Conservation (phyloP, 2,329 filamentous ascomycete species). For the Lecanicillium sp. region DNA sequence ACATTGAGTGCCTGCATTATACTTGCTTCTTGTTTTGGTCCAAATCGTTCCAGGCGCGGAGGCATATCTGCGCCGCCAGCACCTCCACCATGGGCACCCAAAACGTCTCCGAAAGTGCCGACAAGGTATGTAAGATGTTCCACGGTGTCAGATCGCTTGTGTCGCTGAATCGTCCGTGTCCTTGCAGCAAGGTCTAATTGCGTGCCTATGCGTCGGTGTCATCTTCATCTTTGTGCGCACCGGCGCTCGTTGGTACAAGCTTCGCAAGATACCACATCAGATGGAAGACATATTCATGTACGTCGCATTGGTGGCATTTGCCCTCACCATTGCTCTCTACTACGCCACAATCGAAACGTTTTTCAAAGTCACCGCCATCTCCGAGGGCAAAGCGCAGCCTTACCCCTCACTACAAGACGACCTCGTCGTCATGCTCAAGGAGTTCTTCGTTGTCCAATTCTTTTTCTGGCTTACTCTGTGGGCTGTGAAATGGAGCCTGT, state of each 20-base stretch:
- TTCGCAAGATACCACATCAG: conserved; percentile 13
- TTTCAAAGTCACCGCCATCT: conserved; percentile 16
- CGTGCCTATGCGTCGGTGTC: conserved; percentile 15
- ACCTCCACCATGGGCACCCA: conserved; percentile 14
- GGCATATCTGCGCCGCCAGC: background rate
- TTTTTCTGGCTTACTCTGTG: conserved; percentile 20
- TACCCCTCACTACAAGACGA: conserved; percentile 11
- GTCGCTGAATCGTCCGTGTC: background rate
- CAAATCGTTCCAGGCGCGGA: too few species aligned
- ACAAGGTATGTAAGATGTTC: conserved; percentile 13
- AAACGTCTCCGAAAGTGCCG: conserved; percentile 12
- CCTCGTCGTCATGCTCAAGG: conserved; percentile 16
- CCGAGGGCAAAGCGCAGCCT: conserved; percentile 6
- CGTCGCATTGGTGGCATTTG: conserved; percentile 15
- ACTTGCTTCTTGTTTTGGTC: too few species aligned
- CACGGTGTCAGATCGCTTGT: too few species aligned
- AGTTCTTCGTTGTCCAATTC: conserved; percentile 19
- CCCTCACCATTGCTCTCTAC: conserved; percentile 16
- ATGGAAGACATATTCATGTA: conserved; percentile 19
- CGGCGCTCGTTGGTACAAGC: conserved; percentile 17
- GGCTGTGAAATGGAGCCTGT: conserved; percentile 20
- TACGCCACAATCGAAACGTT: conserved; percentile 16
- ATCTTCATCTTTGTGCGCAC: conserved; percentile 16
- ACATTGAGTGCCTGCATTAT: too few species aligned
- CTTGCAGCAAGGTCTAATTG: conserved; percentile 11